Percentiles rank a stretch among this genome's conserved stretches.
phyloP scores from a whole-genome alignment of 805 yeast species.

The Hagleromyces aurorensis region DNA sequence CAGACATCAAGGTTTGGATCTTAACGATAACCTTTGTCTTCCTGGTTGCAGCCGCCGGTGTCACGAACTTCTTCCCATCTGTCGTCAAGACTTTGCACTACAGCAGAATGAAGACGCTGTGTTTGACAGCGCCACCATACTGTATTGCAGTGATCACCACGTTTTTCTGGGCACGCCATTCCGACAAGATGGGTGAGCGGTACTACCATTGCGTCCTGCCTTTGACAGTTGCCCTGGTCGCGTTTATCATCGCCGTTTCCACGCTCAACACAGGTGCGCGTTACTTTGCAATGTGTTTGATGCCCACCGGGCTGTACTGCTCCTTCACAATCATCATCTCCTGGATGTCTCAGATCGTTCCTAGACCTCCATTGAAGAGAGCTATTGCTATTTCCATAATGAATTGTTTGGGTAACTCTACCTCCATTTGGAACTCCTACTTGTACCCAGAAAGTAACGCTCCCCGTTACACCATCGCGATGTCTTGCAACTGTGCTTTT shows the following conservation, averaged over 20 bases:
- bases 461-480: constrained; percentile 43
- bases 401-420: constrained; percentile 49
- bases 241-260: constrained; percentile 37
- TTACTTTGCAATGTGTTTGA: constrained; percentile 51
- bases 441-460: constrained; percentile 38
- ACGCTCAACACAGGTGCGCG: constrained; percentile 49
- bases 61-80: constrained; percentile 54
- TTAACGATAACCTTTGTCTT: constrained; percentile 36
- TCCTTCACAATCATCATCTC: constrained; percentile 45
- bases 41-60: constrained; percentile 52
- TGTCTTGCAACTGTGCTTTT: constrained; percentile 42
- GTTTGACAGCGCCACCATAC: constrained; percentile 55
- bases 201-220: constrained; percentile 43
- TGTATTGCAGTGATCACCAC: constrained; percentile 43
- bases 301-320: constrained; percentile 50
- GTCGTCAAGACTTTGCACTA: constrained; percentile 51
- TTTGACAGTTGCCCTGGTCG: constrained; percentile 34
- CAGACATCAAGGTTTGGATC: constrained; percentile 42
- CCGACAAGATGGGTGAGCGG: constrained; percentile 49
- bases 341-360: constrained; percentile 49
- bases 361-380: constrained; percentile 52
- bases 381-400: constrained; percentile 50
- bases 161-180: constrained; percentile 46
- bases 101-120: constrained; percentile 41
- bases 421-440: constrained; percentile 50